These are phyloP conservation scores for Suhomyces guaymorum DNA, from an alignment of 1,139 yeast species.

Conservation along the genomic window DNA sequence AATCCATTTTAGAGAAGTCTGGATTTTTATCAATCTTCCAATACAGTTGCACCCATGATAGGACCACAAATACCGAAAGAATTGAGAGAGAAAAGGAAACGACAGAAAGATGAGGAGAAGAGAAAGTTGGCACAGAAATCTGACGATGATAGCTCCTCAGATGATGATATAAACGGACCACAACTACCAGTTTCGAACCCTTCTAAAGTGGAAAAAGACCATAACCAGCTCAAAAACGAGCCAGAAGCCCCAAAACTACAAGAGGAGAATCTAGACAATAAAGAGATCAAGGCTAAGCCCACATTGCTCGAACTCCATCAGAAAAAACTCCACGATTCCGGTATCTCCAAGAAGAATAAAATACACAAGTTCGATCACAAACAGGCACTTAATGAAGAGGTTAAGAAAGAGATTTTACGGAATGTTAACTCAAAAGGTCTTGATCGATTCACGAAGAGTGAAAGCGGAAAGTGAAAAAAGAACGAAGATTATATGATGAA, in stretches of 20 bases:
- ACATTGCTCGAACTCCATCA: conserved; percentile 16
- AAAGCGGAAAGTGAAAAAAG: no score
- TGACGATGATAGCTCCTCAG: conserved; percentile 8
- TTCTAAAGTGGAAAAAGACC: neutral
- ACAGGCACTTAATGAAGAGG: conserved; percentile 16
- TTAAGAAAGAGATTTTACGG: conserved; percentile 17
- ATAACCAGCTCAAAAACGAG: neutral
- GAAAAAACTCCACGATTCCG: conserved; percentile 7
- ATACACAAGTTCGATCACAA: conserved; percentile 16
- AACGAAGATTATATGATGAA: no score
- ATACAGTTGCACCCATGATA: no score
- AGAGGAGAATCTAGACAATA: no score
- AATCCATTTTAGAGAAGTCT: neutral
- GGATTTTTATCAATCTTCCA: conserved; percentile 2
- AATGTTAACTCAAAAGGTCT: conserved; percentile 16
- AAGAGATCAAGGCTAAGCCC: conserved; percentile 3
- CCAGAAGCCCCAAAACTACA: neutral
- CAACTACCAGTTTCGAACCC: conserved; percentile 6
- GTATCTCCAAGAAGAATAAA: conserved; percentile 7
- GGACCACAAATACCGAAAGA: conserved; percentile 14
- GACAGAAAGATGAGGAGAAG: conserved; percentile 1
- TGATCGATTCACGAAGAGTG: conserved; percentile 14
- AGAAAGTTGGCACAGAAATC: neutral
- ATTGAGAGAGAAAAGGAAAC: conserved; percentile 5
- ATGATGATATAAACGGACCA: conserved; percentile 12